These are phyloP conservation scores for Tulasnella sp. DNA, from an alignment of 768 basidiomycete species.

Conservation along the genomic window DNA sequence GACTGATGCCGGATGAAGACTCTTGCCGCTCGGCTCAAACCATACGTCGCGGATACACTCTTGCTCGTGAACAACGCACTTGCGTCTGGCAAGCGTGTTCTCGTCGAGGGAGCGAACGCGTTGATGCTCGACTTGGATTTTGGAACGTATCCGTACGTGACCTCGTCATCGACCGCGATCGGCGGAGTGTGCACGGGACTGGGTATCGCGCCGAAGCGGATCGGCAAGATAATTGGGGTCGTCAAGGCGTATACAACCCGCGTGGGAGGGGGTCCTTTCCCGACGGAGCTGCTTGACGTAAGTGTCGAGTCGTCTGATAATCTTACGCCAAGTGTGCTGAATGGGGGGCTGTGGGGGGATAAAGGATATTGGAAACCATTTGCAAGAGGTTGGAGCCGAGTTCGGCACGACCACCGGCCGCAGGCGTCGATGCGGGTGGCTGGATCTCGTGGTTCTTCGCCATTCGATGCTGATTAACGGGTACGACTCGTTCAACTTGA, in stretches of 20 bases:
- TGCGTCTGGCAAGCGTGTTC: conserved; percentile 46
- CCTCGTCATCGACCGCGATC: conserved; percentile 84
- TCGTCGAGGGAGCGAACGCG: conserved; percentile 97
- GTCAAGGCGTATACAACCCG: conserved; percentile 97
- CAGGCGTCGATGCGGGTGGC: conserved; percentile 89
- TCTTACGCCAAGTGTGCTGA: background rate
- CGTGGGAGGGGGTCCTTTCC: conserved; percentile 98
- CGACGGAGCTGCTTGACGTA: conserved; percentile 87
- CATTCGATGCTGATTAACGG: conserved; percentile 93
- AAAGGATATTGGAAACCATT: conserved; percentile 68
- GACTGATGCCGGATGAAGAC: conserved; percentile 31
- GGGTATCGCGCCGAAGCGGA: conserved; percentile 84
- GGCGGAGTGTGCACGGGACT: conserved; percentile 96
- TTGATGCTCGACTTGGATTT: conserved; percentile 98
- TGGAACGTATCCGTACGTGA: conserved; percentile 97
- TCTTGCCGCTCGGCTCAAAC: conserved; percentile 72
- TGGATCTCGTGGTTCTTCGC: conserved; percentile 89
- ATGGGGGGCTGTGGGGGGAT: background rate
- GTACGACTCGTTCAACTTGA: conserved; percentile 86
- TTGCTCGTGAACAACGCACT: conserved; percentile 76
- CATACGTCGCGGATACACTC: conserved; percentile 84
- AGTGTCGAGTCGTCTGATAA: background rate
- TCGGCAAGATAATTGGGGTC: conserved; percentile 85
- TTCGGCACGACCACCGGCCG: conserved; percentile 91
- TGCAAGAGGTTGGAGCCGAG: conserved; percentile 91